These are phyloP conservation scores for Arabis alpina DNA, from an alignment of 345 rosid species.

Conservation along the genomic window DNA sequence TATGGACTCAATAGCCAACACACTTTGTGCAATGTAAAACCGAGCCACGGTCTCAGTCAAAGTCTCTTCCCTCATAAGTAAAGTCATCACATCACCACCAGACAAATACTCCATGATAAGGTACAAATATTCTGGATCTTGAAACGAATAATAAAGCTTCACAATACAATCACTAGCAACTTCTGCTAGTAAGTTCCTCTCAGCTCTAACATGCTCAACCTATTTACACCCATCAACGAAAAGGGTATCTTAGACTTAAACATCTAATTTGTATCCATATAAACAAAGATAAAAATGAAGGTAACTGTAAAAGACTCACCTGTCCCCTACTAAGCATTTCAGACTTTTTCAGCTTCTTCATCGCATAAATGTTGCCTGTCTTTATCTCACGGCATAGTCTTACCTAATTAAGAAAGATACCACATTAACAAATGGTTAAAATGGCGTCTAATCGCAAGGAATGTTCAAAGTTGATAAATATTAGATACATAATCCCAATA, in stretches of 20 bases:
- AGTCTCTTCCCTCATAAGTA: slow-evolving; percentile 91
- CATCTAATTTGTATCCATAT: background rate
- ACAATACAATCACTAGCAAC: slow-evolving; percentile 90
- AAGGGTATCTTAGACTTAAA: background rate
- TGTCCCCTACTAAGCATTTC: slow-evolving; percentile 99
- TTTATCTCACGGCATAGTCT: slow-evolving; percentile 83
- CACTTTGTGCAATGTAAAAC: slow-evolving; percentile 88
- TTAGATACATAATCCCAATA: background rate
- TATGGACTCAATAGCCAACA: slow-evolving; percentile 91
- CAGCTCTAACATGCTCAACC: slow-evolving; percentile 96
- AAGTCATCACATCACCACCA: slow-evolving; percentile 96
- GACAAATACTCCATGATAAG: slow-evolving; percentile 93
- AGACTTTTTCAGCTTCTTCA: slow-evolving; percentile 95
- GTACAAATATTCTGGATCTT: slow-evolving; percentile 80
- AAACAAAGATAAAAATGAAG: background rate
- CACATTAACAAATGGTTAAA: background rate
- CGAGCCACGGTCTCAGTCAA: slow-evolving; percentile 90
- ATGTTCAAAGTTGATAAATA: background rate
- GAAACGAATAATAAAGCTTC: slow-evolving; percentile 90
- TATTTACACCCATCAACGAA: slow-evolving; percentile 34
- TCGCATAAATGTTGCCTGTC: slow-evolving; percentile 82
- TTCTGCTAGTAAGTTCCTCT: slow-evolving; percentile 96
- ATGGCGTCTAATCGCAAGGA: background rate
- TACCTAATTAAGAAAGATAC: slow-evolving; percentile 55
- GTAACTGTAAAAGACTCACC: slow-evolving; percentile 52